Evolutionary conservation across 768 basidiomycete species (phyloP), one percentile per base, ranked within the genome.

Genomic region (Kwoniella mangroviensis): DNA sequence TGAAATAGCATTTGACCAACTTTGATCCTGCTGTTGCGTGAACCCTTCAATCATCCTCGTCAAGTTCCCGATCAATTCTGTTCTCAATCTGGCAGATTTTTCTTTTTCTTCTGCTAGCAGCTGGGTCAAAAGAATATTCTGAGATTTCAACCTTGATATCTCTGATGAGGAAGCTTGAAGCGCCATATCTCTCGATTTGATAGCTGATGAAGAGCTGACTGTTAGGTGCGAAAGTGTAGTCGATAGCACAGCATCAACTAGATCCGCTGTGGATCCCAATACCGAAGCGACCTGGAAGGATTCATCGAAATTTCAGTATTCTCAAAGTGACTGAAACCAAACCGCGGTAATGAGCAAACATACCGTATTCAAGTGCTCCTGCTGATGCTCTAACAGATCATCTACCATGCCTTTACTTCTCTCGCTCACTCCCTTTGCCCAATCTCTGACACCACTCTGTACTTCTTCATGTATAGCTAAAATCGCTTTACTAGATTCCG

Each of bases 1-100:
- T 1, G 84, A 84, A 61, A 92, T 85, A 1, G 88, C 87, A 28
- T 88, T 87, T 51, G 87, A 86, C 63, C 94, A 84, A 21, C 88
- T 88, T 17, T 86, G 85, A 78, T 94, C 90, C 34, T 91, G 88
- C 57, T 89, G 87, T 53, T 87, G 83, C 40, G 89, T 86, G 81
- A 91, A 95, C 28, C 88, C 89, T 12, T 87, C 88, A 2, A 97
- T 84, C 73, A 94, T 85, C 3, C 85, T 85, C 0, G 91, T 90
- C 60, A 96, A 86, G 49, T 89, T 90, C 52, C 90, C 87, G n/a
- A 94, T 82, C 13, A 96, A 81, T 51, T 91, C 90, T 52, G 89
- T 88, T 68, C 89, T 90, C 1, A 91, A 88, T 59, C 86, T 87
- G 26, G 90, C 88, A 0, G 90, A 87, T 69, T 88, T 90, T 15